Conservation (phyloP, 257 asterid genomes). For the Solanum pinnatisectum region DNA sequence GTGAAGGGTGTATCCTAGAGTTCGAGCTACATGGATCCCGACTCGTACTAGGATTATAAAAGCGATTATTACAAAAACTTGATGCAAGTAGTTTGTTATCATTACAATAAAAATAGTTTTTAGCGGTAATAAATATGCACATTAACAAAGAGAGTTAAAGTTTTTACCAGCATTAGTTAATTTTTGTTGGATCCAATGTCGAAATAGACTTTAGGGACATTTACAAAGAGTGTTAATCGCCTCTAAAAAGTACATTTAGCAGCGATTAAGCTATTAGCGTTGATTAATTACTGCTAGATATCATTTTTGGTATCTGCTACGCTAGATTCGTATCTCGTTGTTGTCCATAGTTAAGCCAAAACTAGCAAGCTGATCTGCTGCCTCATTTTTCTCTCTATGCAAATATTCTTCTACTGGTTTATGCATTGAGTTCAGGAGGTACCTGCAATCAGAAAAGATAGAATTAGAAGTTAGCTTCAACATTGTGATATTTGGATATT, state of each 20-base stretch:
- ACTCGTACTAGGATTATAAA: no score
- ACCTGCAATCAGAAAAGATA: not conserved
- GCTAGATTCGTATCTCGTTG: not conserved
- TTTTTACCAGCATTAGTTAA: not conserved
- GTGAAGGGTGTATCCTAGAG: no score
- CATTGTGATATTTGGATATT: not conserved
- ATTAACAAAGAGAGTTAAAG: not conserved
- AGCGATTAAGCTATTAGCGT: not conserved
- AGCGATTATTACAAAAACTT: no score
- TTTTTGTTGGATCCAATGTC: not conserved
- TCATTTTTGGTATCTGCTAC: not conserved
- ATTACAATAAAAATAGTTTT: no score
- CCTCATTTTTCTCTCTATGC: not conserved
- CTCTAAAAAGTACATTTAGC: not conserved
- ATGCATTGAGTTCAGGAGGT: not conserved
- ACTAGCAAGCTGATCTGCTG: not conserved
- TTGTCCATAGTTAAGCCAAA: not conserved
- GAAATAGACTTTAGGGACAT: not conserved
- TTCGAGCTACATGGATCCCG: no score
- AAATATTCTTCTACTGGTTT: not conserved
- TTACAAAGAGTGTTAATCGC: not conserved
- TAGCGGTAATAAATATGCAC: no score
- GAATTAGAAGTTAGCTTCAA: not conserved
- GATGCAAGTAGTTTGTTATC: no score
- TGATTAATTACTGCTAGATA: not conserved